These are phyloP conservation scores for Teunomyces lycoperdinae DNA, from an alignment of 805 yeast genomes.

Conservation along the genomic window DNA sequence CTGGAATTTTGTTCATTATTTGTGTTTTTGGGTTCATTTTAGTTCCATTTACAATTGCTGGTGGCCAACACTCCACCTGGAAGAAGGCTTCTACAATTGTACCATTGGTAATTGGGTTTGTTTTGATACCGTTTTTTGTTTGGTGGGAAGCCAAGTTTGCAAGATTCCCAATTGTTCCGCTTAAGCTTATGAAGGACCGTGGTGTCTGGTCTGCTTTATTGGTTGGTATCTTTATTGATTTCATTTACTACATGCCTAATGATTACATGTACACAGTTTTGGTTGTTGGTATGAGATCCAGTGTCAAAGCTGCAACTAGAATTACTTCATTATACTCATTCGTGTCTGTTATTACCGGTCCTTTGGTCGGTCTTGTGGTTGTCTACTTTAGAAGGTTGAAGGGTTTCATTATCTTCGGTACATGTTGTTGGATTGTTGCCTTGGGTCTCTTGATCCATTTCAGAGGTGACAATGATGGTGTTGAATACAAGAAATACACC, in stretches of 20 bases:
- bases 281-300: slow-evolving; percentile 59
- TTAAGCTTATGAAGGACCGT: slow-evolving; percentile 57
- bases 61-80: slow-evolving; percentile 60
- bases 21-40: slow-evolving; percentile 61
- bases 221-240: slow-evolving; percentile 56
- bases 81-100: slow-evolving; percentile 57
- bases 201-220: slow-evolving; percentile 72
- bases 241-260: slow-evolving; percentile 66
- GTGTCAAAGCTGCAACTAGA: slow-evolving; percentile 62
- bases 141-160: slow-evolving; percentile 60
- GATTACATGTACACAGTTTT: slow-evolving; percentile 68
- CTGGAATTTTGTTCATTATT: slow-evolving; percentile 57
- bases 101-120: slow-evolving; percentile 67
- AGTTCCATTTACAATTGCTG: slow-evolving; percentile 75
- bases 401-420: slow-evolving; percentile 58
- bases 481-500: slow-evolving; percentile 23
- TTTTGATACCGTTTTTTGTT: slow-evolving; percentile 54
- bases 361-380: slow-evolving; percentile 52
- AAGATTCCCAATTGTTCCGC: slow-evolving; percentile 62
- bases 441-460: slow-evolving; percentile 58
- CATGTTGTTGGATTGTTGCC: slow-evolving; percentile 54
- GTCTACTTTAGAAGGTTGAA: slow-evolving; percentile 53
- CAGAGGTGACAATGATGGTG: slow-evolving; percentile 48
- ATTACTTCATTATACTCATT: slow-evolving; percentile 62
- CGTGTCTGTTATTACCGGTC: slow-evolving; percentile 60